phyloP scores from a whole-genome alignment of 2,329 filamentous ascomycete species.

The Ceratocystis huliohia region DNA sequence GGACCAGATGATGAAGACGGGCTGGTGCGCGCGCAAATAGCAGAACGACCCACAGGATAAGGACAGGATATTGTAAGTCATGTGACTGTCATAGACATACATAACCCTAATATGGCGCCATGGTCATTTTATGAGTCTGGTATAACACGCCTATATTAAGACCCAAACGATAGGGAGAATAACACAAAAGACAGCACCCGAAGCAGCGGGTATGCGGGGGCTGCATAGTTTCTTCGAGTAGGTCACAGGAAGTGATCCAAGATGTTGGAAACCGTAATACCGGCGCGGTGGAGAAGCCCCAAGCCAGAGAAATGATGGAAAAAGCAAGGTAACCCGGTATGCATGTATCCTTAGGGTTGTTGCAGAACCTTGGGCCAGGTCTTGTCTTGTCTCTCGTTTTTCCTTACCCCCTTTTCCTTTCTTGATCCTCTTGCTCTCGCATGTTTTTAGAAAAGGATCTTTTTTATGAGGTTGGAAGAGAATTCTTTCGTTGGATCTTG shows the following conservation, averaged over 20 bases:
- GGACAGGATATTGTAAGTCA: neutral
- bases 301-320: neutral
- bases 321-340: neutral
- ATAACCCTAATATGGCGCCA: neutral
- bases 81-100: neutral
- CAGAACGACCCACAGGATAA: neutral
- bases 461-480: constrained; percentile 2
- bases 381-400: neutral
- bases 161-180: neutral
- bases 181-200: neutral
- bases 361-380: neutral
- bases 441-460: neutral
- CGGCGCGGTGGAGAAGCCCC: neutral
- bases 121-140: neutral
- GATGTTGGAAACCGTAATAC: neutral
- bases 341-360: neutral
- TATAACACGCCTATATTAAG: neutral
- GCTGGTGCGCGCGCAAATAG: no score
- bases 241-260: neutral
- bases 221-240: neutral
- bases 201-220: neutral
- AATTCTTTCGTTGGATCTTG: neutral
- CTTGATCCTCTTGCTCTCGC: neutral
- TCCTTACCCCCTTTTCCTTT: neutral
- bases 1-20: neutral